Evolutionary conservation across 768 basidiomycete species (phyloP).

Genomic region (Amanita inopinata): DNA sequence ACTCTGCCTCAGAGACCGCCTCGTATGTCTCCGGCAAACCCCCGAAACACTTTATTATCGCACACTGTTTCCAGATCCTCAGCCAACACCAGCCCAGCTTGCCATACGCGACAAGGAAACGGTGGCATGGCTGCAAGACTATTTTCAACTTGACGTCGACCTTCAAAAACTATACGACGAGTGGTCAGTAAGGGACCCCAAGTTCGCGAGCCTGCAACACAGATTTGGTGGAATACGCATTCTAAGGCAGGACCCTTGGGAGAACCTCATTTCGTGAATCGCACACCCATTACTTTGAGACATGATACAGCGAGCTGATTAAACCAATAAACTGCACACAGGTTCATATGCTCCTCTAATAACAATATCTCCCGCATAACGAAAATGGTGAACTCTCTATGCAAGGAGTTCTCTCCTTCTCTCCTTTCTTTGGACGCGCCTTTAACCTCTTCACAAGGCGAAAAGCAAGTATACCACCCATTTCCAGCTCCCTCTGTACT

Average conservation of each 20-base stretch:
- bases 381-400: slow-evolving; percentile 83
- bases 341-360: slow-evolving; percentile 97
- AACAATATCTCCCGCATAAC: slow-evolving; percentile 95
- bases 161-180: slow-evolving; percentile 59
- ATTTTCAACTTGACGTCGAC: slow-evolving; percentile 82
- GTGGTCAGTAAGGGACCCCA: slow-evolving; percentile 67
- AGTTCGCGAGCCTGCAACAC: slow-evolving; percentile 55
- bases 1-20: slow-evolving; percentile 70
- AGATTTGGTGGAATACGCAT: slow-evolving; percentile 79
- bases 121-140: slow-evolving; percentile 66
- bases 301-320: not conserved
- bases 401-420: slow-evolving; percentile 62
- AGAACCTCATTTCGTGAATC: slow-evolving; percentile 86
- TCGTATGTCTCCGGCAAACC: slow-evolving; percentile 75
- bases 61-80: slow-evolving; percentile 47
- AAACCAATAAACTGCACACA: slow-evolving; percentile 23
- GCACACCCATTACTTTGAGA: not conserved
- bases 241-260: slow-evolving; percentile 91
- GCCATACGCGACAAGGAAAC: slow-evolving; percentile 51
- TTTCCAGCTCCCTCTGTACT: slow-evolving; percentile 77
- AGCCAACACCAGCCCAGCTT: slow-evolving; percentile 23
- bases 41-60: slow-evolving; percentile 61
- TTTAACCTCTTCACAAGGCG: slow-evolving; percentile 22
- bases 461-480: slow-evolving; percentile 49
- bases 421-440: slow-evolving; percentile 35